phyloP scores from a whole-genome alignment of 768 basidiomycete species.

The Holtermanniella nyarrowii region DNA sequence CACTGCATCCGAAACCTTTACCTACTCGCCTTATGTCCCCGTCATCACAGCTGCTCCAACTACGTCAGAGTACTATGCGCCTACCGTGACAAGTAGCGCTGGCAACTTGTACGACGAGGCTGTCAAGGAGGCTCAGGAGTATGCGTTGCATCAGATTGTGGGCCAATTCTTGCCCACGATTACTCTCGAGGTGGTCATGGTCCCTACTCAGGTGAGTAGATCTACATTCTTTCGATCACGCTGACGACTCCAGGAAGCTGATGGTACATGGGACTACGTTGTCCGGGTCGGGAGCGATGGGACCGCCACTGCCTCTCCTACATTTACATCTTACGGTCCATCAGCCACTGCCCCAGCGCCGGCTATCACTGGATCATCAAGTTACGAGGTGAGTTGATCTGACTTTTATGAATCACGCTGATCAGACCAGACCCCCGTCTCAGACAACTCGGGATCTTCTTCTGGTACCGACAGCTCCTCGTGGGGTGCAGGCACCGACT shows the following conservation, averaged over 20 bases:
- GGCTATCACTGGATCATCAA: neutral
- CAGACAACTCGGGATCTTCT: constrained; percentile 1
- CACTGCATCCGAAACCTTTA: constrained; percentile 23
- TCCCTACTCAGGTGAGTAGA: constrained; percentile 36
- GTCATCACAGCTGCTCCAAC: neutral
- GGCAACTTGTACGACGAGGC: constrained; percentile 13
- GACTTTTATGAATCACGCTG: too few relatives aligned
- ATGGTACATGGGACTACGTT: constrained; percentile 40
- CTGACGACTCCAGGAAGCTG: constrained; percentile 23
- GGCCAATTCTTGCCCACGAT: constrained; percentile 30
- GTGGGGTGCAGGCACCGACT: neutral
- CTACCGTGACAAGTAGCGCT: neutral
- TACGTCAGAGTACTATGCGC: neutral
- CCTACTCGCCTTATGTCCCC: constrained; percentile 10
- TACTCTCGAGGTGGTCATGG: constrained; percentile 33
- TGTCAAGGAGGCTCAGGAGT: constrained; percentile 18
- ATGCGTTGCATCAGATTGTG: constrained; percentile 16
- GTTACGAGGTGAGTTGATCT: too few relatives aligned
- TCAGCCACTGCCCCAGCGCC: constrained; percentile 1
- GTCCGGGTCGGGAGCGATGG: constrained; percentile 36
- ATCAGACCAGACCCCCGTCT: neutral
- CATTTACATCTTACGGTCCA: constrained; percentile 6
- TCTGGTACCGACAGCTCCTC: constrained; percentile 1
- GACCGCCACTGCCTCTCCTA: constrained; percentile 34
- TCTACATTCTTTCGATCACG: neutral